Evolutionary conservation across 257 asterid species (phyloP), one percentile per base, ranked within the genome.

Genomic region (Nicotiana paniculata): DNA sequence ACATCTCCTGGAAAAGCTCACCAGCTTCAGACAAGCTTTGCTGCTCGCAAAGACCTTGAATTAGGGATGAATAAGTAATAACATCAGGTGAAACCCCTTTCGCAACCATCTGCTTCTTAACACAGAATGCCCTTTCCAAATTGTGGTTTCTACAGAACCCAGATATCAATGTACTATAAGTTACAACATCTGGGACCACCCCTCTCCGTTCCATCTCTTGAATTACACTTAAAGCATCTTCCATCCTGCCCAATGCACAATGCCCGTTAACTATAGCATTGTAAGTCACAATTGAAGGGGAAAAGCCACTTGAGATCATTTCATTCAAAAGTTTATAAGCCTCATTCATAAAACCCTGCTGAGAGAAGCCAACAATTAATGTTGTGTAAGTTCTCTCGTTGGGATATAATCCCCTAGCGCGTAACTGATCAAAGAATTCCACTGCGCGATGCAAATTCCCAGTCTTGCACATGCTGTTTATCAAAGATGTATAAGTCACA

Each of bases 341-440:
- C 83, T 95, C 98, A 84, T 83, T 88, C 91, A 93, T 84, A 80
- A 90, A 83, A 32, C 98, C 97, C 87, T 91, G 93, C 65, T 90
- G 98, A 43, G 91, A 95, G 81, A 91, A 95, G 58, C 97, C 98
- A 85, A 90, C 95, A 83, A 95, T 88, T 83, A 93, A 69, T 54
- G 98, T 93, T 9, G 98, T 95, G 86, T 91, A 95, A 0, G 98
- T 95, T 86, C 91, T 93, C 90, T 92, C 97, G 5, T 93, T 93
- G 2, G 98, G 97, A 39, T 54, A 72, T 66, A 91, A 79, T 61
- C 98, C 98, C 88, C 98, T 89, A 28, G 83, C 77, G 62, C 72
- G 88, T 95, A 93, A 90, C 85, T 92, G 93, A 69, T 92, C 90
- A 57, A 93, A 92, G 81, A 93, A 89, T 84, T 91, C 97, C 92